phyloP scores from a whole-genome alignment of 805 yeast species.

The Lipomyces kockii region DNA sequence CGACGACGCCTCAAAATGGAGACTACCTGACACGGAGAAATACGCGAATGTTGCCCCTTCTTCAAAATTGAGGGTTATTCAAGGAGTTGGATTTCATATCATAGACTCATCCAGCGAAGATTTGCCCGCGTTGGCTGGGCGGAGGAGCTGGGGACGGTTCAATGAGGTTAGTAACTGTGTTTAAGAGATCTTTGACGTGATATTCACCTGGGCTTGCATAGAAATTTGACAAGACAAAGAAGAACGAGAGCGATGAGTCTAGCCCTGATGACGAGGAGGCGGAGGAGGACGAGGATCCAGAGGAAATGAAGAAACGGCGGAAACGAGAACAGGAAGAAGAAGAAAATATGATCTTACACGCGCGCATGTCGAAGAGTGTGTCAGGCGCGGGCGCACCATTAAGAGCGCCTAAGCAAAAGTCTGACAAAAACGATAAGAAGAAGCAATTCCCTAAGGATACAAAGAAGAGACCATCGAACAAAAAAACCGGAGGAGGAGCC shows the following conservation, averaged over 20 bases:
- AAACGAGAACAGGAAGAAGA: conserved; percentile 17
- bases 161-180: conserved; percentile 9
- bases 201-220: background rate
- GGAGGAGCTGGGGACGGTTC: conserved; percentile 38
- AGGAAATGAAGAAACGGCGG: conserved; percentile 12
- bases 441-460: background rate
- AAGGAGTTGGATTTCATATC: conserved; percentile 31
- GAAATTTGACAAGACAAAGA: conserved; percentile 13
- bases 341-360: conserved; percentile 16
- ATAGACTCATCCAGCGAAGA: conserved; percentile 24
- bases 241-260: conserved; percentile 9
- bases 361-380: conserved; percentile 16
- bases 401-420: background rate
- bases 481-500: background rate
- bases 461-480: conserved; percentile 1
- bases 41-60: conserved; percentile 1
- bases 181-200: background rate
- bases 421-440: background rate
- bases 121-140: conserved; percentile 39
- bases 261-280: conserved; percentile 1
- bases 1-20: conserved; percentile 41
- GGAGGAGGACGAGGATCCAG: conserved; percentile 13
- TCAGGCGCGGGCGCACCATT: conserved; percentile 21
- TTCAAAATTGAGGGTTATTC: conserved; percentile 11
- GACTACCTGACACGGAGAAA: conserved; percentile 17